Evolutionary conservation across 495 filamentous ascomycete species (phyloP), one percentile per base, ranked within the genome.

Genomic region (Aspergillus olivimuriae): DNA sequence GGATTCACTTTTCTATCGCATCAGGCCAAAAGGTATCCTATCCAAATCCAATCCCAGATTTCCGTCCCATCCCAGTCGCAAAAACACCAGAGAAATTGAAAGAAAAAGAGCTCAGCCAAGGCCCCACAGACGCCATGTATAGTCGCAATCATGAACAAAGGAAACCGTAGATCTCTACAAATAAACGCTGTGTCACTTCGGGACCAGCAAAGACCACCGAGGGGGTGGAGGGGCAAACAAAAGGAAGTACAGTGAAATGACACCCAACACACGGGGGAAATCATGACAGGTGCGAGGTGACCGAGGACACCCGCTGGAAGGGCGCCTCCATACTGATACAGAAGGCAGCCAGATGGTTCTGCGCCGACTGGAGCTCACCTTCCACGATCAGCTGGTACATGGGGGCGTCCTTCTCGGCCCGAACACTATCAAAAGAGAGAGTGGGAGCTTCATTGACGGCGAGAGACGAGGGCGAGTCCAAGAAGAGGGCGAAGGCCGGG

Each of bases 351-450:
- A 78, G 69, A 9, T 60, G 63, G 39, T 50, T 58, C 50, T 66
- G 59, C 8, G 58, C 51, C 19, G 60, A 51, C 49, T 17, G 40
- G 49, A 18, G 60, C 33, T 37, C 61, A 11, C 52, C 48, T n/a
- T 81, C 77, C n/a, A 78, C 70, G 12, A 82, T 70, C 11, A 88
- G 69, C 51, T 84, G 77, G 43, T 74, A 76, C 21, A 73, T 64
- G 8, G 73, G 60, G 36, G 74, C 63, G 2, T 67, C 55, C 62
- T 90, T 88, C 35, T 80, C 79, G 5, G 68, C 47, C 43, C 68
- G 60, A 35, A 83, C 66, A 46, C 69, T 72, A 22, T 72, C 73
- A 35, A 84, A 80, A 34, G 78, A 63, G n/a, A 50, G 48, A 11
- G 62, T 53, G 38, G 52, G 40, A 1, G 20, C n/a, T 18, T 44